Evolutionary conservation across 2,329 filamentous ascomycete genomes (phyloP).

Genomic region (Claviceps paspali): DNA sequence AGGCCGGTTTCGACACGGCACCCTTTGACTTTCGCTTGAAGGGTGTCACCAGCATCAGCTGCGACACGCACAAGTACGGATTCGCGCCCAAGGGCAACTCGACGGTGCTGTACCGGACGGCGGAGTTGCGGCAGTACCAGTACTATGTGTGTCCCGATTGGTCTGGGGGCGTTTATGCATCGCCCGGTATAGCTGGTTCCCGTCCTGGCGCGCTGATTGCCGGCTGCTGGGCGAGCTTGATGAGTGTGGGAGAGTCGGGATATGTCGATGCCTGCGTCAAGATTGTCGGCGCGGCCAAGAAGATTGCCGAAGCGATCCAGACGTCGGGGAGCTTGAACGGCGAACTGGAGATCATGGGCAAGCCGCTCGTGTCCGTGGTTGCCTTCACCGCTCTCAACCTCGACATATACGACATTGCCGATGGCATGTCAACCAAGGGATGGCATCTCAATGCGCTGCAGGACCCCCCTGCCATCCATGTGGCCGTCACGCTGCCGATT

Average conservation of each 20-base stretch:
- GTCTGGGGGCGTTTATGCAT: constrained; percentile 92
- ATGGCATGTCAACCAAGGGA: constrained; percentile 67
- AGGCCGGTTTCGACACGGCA: constrained; percentile 80
- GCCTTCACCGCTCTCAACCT: constrained; percentile 75
- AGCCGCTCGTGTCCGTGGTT: constrained; percentile 78
- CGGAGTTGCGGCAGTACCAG: constrained; percentile 68
- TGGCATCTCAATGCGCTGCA: constrained; percentile 97
- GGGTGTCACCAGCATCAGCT: constrained; percentile 88
- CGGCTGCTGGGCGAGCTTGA: constrained; percentile 85
- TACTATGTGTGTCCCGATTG: constrained; percentile 95
- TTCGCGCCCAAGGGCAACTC: constrained; percentile 98
- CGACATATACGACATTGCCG: constrained; percentile 87
- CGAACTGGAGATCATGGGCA: constrained; percentile 68
- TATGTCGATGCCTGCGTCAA: constrained; percentile 77
- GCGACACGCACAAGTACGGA: constrained; percentile 97
- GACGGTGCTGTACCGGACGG: constrained; percentile 76
- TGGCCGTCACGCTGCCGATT: constrained; percentile 83
- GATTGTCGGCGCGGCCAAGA: constrained; percentile 78
- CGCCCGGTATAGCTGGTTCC: constrained; percentile 79
- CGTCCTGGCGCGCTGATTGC: constrained; percentile 89
- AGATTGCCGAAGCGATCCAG: constrained; percentile 60
- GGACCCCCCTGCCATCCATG: constrained; percentile 78
- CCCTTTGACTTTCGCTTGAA: constrained; percentile 88
- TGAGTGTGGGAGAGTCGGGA: constrained; percentile 73
- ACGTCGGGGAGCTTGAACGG: constrained; percentile 50